Evolutionary conservation across 2,329 filamentous ascomycete genomes (phyloP).

Genomic region (Pseudogymnoascus destructans): DNA sequence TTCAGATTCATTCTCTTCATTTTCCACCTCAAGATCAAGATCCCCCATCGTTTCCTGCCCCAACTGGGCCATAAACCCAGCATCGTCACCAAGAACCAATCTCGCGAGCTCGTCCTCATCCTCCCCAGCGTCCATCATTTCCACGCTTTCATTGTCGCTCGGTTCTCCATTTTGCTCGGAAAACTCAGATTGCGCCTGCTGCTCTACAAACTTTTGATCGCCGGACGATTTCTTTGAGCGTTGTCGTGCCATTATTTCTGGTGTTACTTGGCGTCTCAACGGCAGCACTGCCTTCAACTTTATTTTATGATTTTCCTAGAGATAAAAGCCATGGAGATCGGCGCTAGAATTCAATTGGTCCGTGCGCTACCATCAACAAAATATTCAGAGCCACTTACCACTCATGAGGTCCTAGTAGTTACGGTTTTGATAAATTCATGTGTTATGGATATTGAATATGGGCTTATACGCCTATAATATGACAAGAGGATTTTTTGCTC

Average conservation of each 20-base stretch:
- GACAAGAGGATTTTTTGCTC: too few relatives aligned
- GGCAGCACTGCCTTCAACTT: constrained; percentile 3
- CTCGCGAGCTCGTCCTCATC: constrained; percentile 78
- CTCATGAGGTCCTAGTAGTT: not conserved
- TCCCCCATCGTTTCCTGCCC: constrained; percentile 38
- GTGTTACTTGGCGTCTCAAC: constrained; percentile 1
- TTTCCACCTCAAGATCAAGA: constrained; percentile 17
- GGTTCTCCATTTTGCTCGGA: constrained; percentile 13
- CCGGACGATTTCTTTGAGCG: constrained; percentile 20
- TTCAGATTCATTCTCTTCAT: constrained; percentile 12
- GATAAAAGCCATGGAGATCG: constrained; percentile 8
- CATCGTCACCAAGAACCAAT: constrained; percentile 75
- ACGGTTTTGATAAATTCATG: not conserved
- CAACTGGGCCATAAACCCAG: constrained; percentile 66
- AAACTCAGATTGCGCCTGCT: constrained; percentile 6
- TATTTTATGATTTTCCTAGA: constrained; percentile 7
- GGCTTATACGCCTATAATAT: too few relatives aligned
- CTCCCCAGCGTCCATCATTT: constrained; percentile 54
- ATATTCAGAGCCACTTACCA: not conserved
- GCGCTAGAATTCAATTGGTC: constrained; percentile 2
- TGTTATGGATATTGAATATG: not conserved
- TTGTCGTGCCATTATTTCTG: constrained; percentile 22
- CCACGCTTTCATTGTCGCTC: constrained; percentile 23
- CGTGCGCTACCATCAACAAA: not conserved
- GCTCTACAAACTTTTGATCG: constrained; percentile 14